A percentile compares a stretch with the other conserved stretches of the same genome.
Evolutionary conservation across 2,329 filamentous ascomycete genomes (phyloP).

Genomic region (Cryphonectria nitschkei): DNA sequence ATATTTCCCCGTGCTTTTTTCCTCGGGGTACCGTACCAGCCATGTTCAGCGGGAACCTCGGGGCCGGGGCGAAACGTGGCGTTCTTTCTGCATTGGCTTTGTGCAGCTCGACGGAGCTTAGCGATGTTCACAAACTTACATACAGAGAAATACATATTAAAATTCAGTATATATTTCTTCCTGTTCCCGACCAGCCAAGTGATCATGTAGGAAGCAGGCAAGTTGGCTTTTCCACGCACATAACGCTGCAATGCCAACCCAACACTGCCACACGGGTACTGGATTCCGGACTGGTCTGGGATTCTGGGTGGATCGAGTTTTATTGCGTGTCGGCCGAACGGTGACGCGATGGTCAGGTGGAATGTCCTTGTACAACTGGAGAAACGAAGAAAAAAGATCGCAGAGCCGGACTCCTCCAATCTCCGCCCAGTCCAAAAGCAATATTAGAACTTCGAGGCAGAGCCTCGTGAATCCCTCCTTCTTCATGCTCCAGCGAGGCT

Average conservation of each 20-base stretch:
- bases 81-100: not conserved
- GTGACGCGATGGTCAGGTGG: not conserved
- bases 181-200: no score
- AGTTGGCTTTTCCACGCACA: not conserved
- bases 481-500: not conserved
- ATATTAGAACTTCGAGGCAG: not conserved
- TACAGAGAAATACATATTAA: not conserved
- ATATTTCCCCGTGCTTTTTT: not conserved
- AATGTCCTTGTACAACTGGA: not conserved
- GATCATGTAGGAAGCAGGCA: not conserved
- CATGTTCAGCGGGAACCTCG: not conserved
- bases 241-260: not conserved
- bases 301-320: not conserved
- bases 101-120: not conserved
- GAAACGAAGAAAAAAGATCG: not conserved
- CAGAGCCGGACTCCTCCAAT: not conserved
- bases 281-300: not conserved
- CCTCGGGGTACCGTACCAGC: not conserved
- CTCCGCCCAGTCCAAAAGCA: not conserved
- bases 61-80: not conserved
- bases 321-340: not conserved
- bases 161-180: not conserved
- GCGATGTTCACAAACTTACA: not conserved
- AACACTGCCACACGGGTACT: not conserved
- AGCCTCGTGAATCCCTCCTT: not conserved